Conservation (phyloP, 352 stramenopile species). For the Salisapilia sapeloensis region DNA sequence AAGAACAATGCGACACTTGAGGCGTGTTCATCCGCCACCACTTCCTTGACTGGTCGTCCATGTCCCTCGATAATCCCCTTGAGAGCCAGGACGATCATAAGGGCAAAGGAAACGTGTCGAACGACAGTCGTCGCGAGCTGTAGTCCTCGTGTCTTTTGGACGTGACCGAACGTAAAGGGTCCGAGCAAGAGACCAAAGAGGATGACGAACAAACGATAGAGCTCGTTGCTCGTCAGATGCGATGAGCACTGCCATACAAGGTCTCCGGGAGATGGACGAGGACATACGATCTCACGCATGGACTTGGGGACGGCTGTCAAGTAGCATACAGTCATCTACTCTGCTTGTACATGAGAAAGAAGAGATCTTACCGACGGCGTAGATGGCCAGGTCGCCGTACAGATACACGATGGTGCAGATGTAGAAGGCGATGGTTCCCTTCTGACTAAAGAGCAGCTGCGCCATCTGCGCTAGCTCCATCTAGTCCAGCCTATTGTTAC, state of each 20-base stretch:
- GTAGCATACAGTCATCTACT: background rate
- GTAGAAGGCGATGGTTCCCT: conserved; percentile 63
- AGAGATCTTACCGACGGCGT: conserved; percentile 57
- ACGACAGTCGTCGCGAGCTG: conserved; percentile 72
- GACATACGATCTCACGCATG: conserved; percentile 70
- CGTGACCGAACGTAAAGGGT: conserved; percentile 62
- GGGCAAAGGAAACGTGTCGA: conserved; percentile 61
- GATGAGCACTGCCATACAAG: conserved; percentile 54
- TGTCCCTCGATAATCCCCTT: conserved; percentile 50
- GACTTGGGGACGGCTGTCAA: conserved; percentile 75
- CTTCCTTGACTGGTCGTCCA: conserved; percentile 35
- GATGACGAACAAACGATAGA: conserved; percentile 72
- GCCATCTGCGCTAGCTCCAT: conserved; percentile 78
- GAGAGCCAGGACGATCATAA: conserved; percentile 68
- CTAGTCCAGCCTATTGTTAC: conserved; percentile 12
- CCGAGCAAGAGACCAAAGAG: conserved; percentile 55
- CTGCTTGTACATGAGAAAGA: background rate
- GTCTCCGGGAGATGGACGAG: conserved; percentile 21
- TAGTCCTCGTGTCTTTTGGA: conserved; percentile 68
- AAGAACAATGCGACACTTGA: conserved; percentile 69
- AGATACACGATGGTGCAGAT: conserved; percentile 67
- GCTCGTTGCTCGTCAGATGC: conserved; percentile 48
- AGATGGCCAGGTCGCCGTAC: conserved; percentile 77
- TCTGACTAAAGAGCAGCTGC: conserved; percentile 46
- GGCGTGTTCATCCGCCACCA: conserved; percentile 56